These are phyloP conservation scores for Pleurotus sapidus DNA, from an alignment of 768 basidiomycete genomes.

Conservation along the genomic window DNA sequence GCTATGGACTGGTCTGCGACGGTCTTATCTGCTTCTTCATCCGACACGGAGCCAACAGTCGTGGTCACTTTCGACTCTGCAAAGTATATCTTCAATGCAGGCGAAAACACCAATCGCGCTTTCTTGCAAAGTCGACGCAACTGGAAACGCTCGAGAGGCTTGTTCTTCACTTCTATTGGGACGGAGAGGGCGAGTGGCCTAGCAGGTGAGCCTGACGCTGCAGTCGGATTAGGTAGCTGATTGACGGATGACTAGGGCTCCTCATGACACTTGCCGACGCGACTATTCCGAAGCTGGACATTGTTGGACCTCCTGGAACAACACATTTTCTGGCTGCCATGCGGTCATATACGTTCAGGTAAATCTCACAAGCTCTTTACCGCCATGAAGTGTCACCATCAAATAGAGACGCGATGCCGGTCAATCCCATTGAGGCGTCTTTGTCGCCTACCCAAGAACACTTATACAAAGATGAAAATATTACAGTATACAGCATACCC, in stretches of 20 bases:
- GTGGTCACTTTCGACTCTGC: constrained; percentile 72
- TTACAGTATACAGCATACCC: constrained; percentile 64
- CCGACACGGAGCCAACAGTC: constrained; percentile 82
- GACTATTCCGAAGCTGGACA: constrained; percentile 48
- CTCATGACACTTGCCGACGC: constrained; percentile 81
- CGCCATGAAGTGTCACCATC: background rate
- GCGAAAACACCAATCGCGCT: constrained; percentile 76
- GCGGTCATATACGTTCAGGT: constrained; percentile 70
- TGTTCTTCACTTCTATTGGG: constrained; percentile 72
- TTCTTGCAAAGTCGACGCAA: constrained; percentile 66
- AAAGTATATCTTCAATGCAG: constrained; percentile 87
- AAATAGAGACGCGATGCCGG: constrained; percentile 46
- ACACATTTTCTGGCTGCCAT: constrained; percentile 68
- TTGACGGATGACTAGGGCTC: constrained; percentile 43
- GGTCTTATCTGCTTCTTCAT: constrained; percentile 54
- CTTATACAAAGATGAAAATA: constrained; percentile 58
- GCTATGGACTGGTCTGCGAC: constrained; percentile 63
- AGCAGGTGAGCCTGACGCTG: constrained; percentile 47
- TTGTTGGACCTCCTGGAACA: constrained; percentile 76
- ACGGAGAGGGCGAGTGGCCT: constrained; percentile 69
- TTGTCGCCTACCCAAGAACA: constrained; percentile 30
- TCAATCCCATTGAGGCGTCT: constrained; percentile 44
- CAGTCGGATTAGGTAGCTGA: too few species aligned
- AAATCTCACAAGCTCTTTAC: constrained; percentile 13
- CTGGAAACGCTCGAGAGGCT: constrained; percentile 61